A percentile compares a stretch with the other conserved stretches of the same genome.
Conservation (phyloP, 192 early-diverging fungal genomes). For the Dimargaris verticillata region DNA sequence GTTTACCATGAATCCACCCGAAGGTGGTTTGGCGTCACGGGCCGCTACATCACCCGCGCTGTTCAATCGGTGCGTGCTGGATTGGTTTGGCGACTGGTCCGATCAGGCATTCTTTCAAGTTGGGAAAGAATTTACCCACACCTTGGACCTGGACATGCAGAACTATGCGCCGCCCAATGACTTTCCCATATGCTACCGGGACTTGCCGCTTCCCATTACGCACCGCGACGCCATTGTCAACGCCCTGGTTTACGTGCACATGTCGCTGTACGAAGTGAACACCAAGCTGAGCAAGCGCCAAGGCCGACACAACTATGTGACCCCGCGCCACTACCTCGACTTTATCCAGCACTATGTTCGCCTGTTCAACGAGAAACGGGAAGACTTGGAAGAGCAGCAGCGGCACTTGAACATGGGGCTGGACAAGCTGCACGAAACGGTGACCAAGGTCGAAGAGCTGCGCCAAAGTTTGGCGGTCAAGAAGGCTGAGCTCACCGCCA, state of each 20-base stretch:
- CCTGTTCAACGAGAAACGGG: slow-evolving; percentile 81
- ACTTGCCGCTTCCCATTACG: slow-evolving; percentile 44
- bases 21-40: slow-evolving; percentile 72
- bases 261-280: slow-evolving; percentile 78
- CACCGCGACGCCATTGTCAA: slow-evolving; percentile 79
- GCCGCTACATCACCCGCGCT: slow-evolving; percentile 96
- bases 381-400: slow-evolving; percentile 94
- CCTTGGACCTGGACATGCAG: slow-evolving; percentile 69
- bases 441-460: slow-evolving; percentile 87
- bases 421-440: slow-evolving; percentile 89
- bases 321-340: slow-evolving; percentile 96
- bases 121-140: slow-evolving; percentile 84
- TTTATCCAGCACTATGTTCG: slow-evolving; percentile 86
- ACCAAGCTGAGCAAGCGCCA: slow-evolving; percentile 62
- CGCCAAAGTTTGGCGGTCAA: slow-evolving; percentile 72
- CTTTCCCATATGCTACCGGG: slow-evolving; percentile 61
- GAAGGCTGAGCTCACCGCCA: slow-evolving; percentile 66
- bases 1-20: slow-evolving; percentile 99
- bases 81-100: slow-evolving; percentile 99
- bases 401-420: slow-evolving; percentile 94
- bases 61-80: slow-evolving; percentile 99
- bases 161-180: slow-evolving; percentile 46
- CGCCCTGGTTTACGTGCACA: slow-evolving; percentile 85
- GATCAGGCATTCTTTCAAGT: slow-evolving; percentile 98
- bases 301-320: slow-evolving; percentile 73